Conservation (phyloP, 2,329 filamentous ascomycete species). For the Verticillium alfalfae region DNA sequence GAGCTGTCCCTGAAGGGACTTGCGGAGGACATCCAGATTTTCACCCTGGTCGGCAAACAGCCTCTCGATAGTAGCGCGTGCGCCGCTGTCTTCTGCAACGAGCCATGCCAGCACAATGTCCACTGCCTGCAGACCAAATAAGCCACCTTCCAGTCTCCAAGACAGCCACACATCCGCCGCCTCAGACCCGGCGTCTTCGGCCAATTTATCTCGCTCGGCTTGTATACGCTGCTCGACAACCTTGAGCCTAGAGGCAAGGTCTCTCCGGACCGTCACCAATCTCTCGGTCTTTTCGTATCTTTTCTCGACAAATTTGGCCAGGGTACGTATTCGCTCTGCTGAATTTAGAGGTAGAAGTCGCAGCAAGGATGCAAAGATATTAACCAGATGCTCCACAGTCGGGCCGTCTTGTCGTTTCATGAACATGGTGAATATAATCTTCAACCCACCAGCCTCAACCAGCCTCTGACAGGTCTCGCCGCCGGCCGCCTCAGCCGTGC, state of each 20-base stretch:
- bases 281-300: slow-evolving; percentile 80
- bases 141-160: slow-evolving; percentile 71
- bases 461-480: slow-evolving; percentile 65
- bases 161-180: slow-evolving; percentile 69
- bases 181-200: slow-evolving; percentile 54
- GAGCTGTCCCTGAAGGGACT: slow-evolving; percentile 60
- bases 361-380: slow-evolving; percentile 78
- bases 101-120: slow-evolving; percentile 89
- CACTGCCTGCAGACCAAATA: slow-evolving; percentile 77
- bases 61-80: slow-evolving; percentile 56
- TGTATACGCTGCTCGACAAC: slow-evolving; percentile 50
- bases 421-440: slow-evolving; percentile 79
- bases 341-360: slow-evolving; percentile 74
- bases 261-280: slow-evolving; percentile 64
- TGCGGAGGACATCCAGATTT: slow-evolving; percentile 54
- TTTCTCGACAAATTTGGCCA: slow-evolving; percentile 95
- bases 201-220: slow-evolving; percentile 23
- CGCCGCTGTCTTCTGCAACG: slow-evolving; percentile 79
- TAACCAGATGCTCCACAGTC: slow-evolving; percentile 72
- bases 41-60: slow-evolving; percentile 66
- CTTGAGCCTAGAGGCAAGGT: slow-evolving; percentile 60
- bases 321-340: slow-evolving; percentile 69
- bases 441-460: slow-evolving; percentile 79
- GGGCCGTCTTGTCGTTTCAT: slow-evolving; percentile 73
- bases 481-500: slow-evolving; percentile 46